Evolutionary conservation across 768 basidiomycete genomes (phyloP).

Genomic region (Leccinum subgranulosum): DNA sequence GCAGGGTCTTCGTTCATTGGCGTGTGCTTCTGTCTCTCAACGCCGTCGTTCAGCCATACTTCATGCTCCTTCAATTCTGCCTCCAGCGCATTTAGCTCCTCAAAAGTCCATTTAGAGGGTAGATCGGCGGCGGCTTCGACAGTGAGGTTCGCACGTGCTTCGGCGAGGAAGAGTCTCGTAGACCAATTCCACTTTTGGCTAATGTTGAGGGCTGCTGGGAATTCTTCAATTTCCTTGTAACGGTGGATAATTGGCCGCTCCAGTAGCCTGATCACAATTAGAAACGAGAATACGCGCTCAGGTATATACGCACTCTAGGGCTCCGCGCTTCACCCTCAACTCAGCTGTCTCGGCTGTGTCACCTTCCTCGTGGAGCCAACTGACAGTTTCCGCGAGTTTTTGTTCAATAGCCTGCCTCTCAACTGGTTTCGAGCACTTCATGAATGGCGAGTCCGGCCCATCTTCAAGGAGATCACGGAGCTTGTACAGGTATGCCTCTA

Average conservation of each 20-base stretch:
- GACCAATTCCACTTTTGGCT: constrained; percentile 88
- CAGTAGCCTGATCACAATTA: constrained; percentile 47
- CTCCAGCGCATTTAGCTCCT: constrained; percentile 83
- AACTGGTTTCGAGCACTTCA: constrained; percentile 71
- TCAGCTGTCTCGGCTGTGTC: constrained; percentile 78
- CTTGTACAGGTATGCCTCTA: constrained; percentile 93
- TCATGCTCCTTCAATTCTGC: constrained; percentile 75
- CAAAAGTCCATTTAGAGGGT: constrained; percentile 77
- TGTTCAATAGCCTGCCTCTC: constrained; percentile 69
- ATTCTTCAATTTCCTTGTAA: constrained; percentile 84
- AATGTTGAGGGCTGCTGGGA: constrained; percentile 78
- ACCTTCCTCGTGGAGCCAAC: constrained; percentile 82
- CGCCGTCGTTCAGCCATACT: constrained; percentile 76
- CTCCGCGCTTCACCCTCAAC: constrained; percentile 70
- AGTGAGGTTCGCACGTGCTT: constrained; percentile 75
- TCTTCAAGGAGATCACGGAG: constrained; percentile 79
- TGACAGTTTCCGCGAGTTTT: constrained; percentile 68
- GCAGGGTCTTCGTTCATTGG: constrained; percentile 79
- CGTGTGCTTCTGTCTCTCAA: constrained; percentile 77
- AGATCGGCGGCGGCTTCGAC: constrained; percentile 55
- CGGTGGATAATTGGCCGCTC: constrained; percentile 84
- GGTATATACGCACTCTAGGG: constrained; percentile 67
- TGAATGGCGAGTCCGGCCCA: constrained; percentile 68
- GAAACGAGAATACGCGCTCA: neutral
- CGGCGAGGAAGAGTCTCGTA: constrained; percentile 79